Conservation (phyloP, 202 grass and related monocot genomes). For the Schoenoplectus triqueter region DNA sequence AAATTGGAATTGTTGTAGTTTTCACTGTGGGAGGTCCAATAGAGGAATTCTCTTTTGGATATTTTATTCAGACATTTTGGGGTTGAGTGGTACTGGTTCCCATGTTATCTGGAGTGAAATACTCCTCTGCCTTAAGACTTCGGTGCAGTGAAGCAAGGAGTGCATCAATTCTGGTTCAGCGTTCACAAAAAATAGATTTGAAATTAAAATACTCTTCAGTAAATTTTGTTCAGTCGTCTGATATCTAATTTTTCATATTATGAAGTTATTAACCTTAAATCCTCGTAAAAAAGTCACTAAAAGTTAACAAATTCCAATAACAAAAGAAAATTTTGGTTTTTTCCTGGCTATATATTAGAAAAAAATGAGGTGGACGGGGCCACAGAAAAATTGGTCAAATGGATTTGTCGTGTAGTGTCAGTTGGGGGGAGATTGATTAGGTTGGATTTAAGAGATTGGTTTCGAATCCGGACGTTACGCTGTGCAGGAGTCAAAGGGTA, state of each 20-base stretch:
- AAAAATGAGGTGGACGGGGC: neutral
- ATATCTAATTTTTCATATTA: neutral
- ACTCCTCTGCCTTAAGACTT: neutral
- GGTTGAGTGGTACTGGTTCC: neutral
- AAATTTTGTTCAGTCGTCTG: neutral
- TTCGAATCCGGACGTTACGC: constrained; percentile 32
- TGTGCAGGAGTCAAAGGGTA: constrained; percentile 37
- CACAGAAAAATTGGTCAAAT: constrained; percentile 33
- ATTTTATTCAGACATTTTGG: neutral
- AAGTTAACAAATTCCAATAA: neutral
- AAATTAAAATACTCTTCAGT: too few relatives aligned
- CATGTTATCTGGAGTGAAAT: constrained; percentile 3
- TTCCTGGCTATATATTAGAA: neutral
- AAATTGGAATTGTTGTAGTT: constrained; percentile 19
- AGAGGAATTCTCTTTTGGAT: neutral
- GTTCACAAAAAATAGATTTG: too few relatives aligned
- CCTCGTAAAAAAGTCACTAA: neutral
- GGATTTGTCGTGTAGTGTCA: constrained; percentile 31
- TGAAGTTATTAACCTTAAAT: neutral
- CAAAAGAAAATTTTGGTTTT: neutral
- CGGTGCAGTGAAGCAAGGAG: too few relatives aligned
- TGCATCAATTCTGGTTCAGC: too few relatives aligned
- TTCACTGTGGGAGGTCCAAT: neutral
- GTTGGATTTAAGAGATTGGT: constrained; percentile 32
- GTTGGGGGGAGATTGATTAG: constrained; percentile 35